Evolutionary conservation across 2,329 filamentous ascomycete genomes (phyloP).

Genomic region (Malbranchea zuffiana): DNA sequence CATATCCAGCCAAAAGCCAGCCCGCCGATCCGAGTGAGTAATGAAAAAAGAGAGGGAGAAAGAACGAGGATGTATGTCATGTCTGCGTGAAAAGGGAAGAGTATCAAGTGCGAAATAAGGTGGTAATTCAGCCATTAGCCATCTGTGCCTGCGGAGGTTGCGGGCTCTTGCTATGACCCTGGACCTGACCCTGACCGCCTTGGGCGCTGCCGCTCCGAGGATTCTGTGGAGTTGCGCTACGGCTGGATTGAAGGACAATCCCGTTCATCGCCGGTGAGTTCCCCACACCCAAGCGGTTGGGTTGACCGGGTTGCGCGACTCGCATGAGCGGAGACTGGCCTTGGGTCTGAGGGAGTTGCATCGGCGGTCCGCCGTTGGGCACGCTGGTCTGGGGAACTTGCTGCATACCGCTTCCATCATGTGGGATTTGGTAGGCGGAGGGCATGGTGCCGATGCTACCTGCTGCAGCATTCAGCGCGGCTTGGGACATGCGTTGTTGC

Average conservation of each 20-base stretch:
- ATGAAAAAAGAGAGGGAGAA: background rate
- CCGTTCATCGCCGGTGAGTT: constrained; percentile 38
- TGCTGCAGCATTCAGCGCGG: constrained; percentile 42
- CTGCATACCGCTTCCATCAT: constrained; percentile 24
- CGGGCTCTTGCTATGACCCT: constrained; percentile 33
- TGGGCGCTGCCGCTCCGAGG: constrained; percentile 37
- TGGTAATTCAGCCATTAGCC: constrained; percentile 24
- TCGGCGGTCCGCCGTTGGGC: constrained; percentile 25
- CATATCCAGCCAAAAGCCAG: too few species aligned
- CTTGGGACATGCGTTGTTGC: constrained; percentile 40
- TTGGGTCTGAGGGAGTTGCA: constrained; percentile 40
- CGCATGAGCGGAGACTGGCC: constrained; percentile 45
- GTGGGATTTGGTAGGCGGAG: constrained; percentile 31
- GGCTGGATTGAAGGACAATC: constrained; percentile 31
- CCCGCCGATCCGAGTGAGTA: too few species aligned
- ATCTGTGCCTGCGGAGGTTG: constrained; percentile 33
- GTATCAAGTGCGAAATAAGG: background rate
- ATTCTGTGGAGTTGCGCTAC: constrained; percentile 37
- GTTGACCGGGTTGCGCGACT: constrained; percentile 37
- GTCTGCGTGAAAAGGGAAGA: background rate
- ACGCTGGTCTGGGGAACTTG: constrained; percentile 25
- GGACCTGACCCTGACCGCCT: constrained; percentile 19
- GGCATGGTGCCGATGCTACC: constrained; percentile 36
- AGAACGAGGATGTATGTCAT: background rate
- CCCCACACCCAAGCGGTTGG: constrained; percentile 30